Conservation (phyloP, 305 asterid species). For the Fraxinus sp. region DNA sequence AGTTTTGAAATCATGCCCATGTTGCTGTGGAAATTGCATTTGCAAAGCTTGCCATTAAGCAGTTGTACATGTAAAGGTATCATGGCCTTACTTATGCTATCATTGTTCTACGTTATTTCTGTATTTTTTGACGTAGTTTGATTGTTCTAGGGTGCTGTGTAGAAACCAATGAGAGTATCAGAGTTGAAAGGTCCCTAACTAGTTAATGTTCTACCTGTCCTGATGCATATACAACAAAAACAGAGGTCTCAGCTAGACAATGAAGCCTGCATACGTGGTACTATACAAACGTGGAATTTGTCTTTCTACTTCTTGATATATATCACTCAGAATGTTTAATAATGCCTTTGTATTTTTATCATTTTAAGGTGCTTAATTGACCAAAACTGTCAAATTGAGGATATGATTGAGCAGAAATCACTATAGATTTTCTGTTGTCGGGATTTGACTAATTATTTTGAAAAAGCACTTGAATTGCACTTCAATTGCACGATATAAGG, state of each 20-base stretch:
- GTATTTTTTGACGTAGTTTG: slow-evolving; percentile 7
- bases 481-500: neutral
- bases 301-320: slow-evolving; percentile 3
- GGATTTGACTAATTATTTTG: slow-evolving; percentile 4
- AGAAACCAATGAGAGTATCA: slow-evolving; percentile 38
- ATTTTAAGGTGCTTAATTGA: slow-evolving; percentile 49
- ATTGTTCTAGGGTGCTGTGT: slow-evolving; percentile 35
- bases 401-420: neutral
- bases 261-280: slow-evolving; percentile 59
- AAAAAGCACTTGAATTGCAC: neutral
- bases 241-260: slow-evolving; percentile 57
- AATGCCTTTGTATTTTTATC: slow-evolving; percentile 19
- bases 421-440: neutral
- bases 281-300: slow-evolving; percentile 6
- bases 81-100: slow-evolving; percentile 8
- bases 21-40: slow-evolving; percentile 70
- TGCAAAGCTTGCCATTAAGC: slow-evolving; percentile 69
- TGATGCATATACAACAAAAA: slow-evolving; percentile 51
- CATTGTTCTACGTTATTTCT: slow-evolving; percentile 13
- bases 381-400: slow-evolving; percentile 31
- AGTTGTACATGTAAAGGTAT: slow-evolving; percentile 40
- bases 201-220: slow-evolving; percentile 51
- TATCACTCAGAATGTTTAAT: slow-evolving; percentile 14
- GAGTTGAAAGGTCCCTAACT: slow-evolving; percentile 47
- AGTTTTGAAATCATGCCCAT: slow-evolving; percentile 53